These are phyloP conservation scores for Ascoidea tarda DNA, from an alignment of 805 yeast genomes.

Conservation along the genomic window DNA sequence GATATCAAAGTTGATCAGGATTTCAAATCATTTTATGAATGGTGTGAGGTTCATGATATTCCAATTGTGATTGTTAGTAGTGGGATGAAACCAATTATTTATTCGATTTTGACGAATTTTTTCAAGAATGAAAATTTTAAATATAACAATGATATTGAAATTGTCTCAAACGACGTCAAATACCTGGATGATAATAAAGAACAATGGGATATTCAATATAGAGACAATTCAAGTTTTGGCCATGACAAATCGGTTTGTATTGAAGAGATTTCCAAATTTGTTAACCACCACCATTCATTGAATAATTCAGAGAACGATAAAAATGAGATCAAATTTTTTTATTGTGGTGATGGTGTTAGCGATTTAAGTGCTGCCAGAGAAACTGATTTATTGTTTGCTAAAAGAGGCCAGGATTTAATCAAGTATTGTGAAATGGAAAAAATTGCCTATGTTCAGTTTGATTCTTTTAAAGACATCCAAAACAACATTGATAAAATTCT, in stretches of 20 bases:
- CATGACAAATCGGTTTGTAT: slow-evolving; percentile 89
- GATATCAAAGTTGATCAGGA: slow-evolving; percentile 81
- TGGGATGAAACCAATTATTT: slow-evolving; percentile 90
- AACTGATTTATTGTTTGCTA: slow-evolving; percentile 87
- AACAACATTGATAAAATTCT: slow-evolving; percentile 3
- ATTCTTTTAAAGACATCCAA: slow-evolving; percentile 51
- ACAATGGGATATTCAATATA: slow-evolving; percentile 74
- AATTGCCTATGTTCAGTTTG: slow-evolving; percentile 64
- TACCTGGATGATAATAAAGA: slow-evolving; percentile 27
- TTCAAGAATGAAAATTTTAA: slow-evolving; percentile 41
- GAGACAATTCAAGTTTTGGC: slow-evolving; percentile 80
- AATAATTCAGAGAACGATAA: neutral
- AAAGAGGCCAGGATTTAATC: slow-evolving; percentile 80
- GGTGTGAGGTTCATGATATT: slow-evolving; percentile 57
- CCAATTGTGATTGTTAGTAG: slow-evolving; percentile 83
- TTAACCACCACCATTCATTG: no score
- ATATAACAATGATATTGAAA: slow-evolving; percentile 40
- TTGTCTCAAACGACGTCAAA: slow-evolving; percentile 67
- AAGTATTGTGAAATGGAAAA: slow-evolving; percentile 68
- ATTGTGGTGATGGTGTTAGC: slow-evolving; percentile 96
- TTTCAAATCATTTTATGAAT: slow-evolving; percentile 64
- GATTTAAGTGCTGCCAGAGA: slow-evolving; percentile 93
- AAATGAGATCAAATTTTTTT: slow-evolving; percentile 39
- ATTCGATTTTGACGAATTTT: slow-evolving; percentile 55
- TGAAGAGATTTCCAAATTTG: slow-evolving; percentile 23